phyloP scores from a whole-genome alignment of 202 grass and related monocot species.

The Carex sylvatica region DNA sequence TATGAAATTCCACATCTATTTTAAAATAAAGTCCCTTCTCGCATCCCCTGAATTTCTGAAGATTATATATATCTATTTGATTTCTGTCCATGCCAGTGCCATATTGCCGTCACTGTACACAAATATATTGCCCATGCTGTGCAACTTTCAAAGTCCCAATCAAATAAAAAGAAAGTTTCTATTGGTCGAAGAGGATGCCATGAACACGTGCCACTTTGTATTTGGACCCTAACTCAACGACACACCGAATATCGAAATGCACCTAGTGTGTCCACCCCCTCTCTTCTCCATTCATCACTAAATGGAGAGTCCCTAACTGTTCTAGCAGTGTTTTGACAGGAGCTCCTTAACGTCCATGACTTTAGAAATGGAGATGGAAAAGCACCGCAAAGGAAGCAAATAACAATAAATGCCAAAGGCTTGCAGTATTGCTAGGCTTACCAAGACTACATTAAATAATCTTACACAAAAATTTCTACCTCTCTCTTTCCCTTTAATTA shows the following conservation, averaged over 20 bases:
- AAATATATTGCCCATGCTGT: not conserved
- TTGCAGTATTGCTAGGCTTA: no score
- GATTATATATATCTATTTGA: no score
- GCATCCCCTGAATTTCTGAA: no score
- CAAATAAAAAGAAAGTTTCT: not conserved
- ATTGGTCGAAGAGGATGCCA: not conserved
- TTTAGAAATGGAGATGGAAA: not conserved
- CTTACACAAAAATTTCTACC: slow-evolving; percentile 2
- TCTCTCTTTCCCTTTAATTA: slow-evolving; percentile 20
- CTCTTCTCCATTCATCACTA: not conserved
- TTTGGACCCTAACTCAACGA: not conserved
- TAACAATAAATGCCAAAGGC: not conserved
- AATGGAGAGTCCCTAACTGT: not conserved
- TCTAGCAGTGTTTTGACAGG: not conserved
- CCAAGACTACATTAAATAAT: no score
- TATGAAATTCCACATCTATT: no score
- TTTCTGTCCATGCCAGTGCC: no score
- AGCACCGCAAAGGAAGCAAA: not conserved
- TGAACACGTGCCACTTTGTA: not conserved
- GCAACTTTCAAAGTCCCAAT: not conserved
- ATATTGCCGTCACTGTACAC: no score
- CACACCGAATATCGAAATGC: not conserved
- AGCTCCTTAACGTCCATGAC: not conserved
- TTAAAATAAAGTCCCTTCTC: no score
- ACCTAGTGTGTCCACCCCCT: not conserved